Evolutionary conservation across 2,329 filamentous ascomycete species (phyloP), one percentile per base, ranked within the genome.

Genomic region (Huntiella savannae): DNA sequence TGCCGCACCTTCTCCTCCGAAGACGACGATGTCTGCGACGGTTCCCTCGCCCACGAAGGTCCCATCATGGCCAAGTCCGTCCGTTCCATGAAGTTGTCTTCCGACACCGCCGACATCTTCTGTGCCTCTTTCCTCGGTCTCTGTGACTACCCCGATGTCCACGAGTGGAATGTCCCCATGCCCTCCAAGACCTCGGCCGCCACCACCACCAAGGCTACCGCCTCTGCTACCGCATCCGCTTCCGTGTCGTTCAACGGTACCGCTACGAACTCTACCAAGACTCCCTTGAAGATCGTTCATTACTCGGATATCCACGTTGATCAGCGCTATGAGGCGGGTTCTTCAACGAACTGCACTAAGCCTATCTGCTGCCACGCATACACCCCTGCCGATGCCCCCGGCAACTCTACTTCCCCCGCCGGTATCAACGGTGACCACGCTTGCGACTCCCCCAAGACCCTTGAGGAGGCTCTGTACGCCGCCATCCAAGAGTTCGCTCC

Each of bases 231-330:
- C n/a, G 6, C 33, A 1, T 6, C 43, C 11, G 6, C 36, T 7
- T 11, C 17, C 13, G 16, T 15, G 6, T 7, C 35, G n/a, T 16
- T 15, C 34, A 17, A 13, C 17, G 13, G 33, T n/a, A 33, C 45
- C 33, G n/a, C 42, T 1, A 17, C 43, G n/a, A 15, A 32, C 39
- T 28, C 45, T 11, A 47, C 45, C 3, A 56, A 64, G 54, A 53
- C 59, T 4, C 67, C 70, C 4, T 54, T 75, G 51, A 66, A 69
- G 52, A 61, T 77, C 4, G 69, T 75, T 17, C 73, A 77, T 53
- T 70, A 71, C 55, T 73, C 69, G 10, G 73, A 77, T 51, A 71
- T 74, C 37, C 73, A 77, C 49, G 59, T 77, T 45, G 73, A 77
- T 51, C 66, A 64, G 4, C 60, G 64, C 8, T 77, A 77, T 54